Evolutionary conservation across 352 stramenopile genomes (phyloP), one percentile per base, ranked within the genome.

Genomic region (Phytophthora pistaciae): DNA sequence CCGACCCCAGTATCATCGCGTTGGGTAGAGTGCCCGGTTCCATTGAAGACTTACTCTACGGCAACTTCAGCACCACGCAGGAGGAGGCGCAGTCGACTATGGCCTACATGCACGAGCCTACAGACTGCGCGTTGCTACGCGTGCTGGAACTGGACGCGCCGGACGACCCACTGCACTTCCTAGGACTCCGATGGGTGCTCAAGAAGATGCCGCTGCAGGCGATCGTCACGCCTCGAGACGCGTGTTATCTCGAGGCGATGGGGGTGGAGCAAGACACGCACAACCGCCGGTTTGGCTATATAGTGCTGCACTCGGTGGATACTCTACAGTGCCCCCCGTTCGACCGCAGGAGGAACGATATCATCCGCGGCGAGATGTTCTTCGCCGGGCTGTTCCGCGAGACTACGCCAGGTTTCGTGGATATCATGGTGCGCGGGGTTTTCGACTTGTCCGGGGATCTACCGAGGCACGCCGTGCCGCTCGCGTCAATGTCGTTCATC

Each of bases 1-100:
- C 62, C 1, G 66, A 83, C 11, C 68, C 82, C 11, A 84, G 64
- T 10, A 77, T 90, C 64, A 66, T 87, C 13, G 74, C 76, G 14
- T 52, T 86, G 9, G 80, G 80, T 8, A 59, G 69, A 23, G 71
- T 89, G n/a, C 66, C 78, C 16, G 83, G 83, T 7, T 78, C 81
- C 11, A 74, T 91, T 20, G 79, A 91, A 36, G 79, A 87, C 40
- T 36, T 87, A 49, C 48, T 91, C 21, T 91, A 87, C 63, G 83
- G 83, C 3, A 67, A 61, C 46, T 78, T 85, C 67, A 80, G 79
- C 68, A 64, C 66, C 16, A 80, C 70, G 5, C 66, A 82, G 20
- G 74, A 85, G 1, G 77, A 86, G 29, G 66, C 76, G 53, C 76
- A 85, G 56, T 81, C 82, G 9, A 82, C 70, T 5, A 75, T 80